These are phyloP conservation scores for Colletotrichum karsti DNA, from an alignment of 2,329 filamentous ascomycete genomes.

Conservation along the genomic window DNA sequence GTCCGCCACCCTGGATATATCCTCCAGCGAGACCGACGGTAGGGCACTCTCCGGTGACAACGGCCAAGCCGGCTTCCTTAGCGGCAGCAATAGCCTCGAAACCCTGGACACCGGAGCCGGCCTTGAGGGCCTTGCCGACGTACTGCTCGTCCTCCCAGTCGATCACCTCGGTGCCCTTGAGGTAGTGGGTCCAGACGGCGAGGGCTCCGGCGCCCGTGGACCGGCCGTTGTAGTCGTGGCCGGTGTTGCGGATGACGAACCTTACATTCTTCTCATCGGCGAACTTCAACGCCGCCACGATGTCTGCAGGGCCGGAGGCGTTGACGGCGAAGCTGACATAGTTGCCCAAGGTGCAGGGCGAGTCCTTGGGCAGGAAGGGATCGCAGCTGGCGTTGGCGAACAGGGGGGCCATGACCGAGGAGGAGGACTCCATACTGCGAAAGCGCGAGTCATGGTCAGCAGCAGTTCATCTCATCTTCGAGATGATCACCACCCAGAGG, in stretches of 20 bases:
- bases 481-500: not conserved
- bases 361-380: conserved; percentile 40
- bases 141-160: conserved; percentile 44
- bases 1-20: conserved; percentile 63
- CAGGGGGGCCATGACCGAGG: conserved; percentile 37
- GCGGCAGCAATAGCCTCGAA: conserved; percentile 54
- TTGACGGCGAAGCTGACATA: conserved; percentile 38
- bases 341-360: conserved; percentile 44
- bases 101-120: conserved; percentile 62
- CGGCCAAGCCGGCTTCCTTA: conserved; percentile 44
- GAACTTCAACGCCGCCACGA: conserved; percentile 44
- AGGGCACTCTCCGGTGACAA: conserved; percentile 57
- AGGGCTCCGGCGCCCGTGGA: conserved; percentile 60
- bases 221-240: conserved; percentile 50
- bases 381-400: conserved; percentile 39
- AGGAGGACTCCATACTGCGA: conserved; percentile 21
- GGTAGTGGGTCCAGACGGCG: conserved; percentile 55
- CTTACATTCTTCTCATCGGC: conserved; percentile 47
- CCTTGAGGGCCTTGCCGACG: conserved; percentile 56
- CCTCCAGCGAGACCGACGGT: conserved; percentile 63
- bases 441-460: conserved; percentile 5
- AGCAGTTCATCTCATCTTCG: conserved; percentile 32
- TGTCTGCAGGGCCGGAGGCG: conserved; percentile 39
- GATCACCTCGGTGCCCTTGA: conserved; percentile 52
- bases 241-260: conserved; percentile 44